These are phyloP conservation scores for Arctium lappa DNA, from an alignment of 129 eudicot species.

Conservation along the genomic window DNA sequence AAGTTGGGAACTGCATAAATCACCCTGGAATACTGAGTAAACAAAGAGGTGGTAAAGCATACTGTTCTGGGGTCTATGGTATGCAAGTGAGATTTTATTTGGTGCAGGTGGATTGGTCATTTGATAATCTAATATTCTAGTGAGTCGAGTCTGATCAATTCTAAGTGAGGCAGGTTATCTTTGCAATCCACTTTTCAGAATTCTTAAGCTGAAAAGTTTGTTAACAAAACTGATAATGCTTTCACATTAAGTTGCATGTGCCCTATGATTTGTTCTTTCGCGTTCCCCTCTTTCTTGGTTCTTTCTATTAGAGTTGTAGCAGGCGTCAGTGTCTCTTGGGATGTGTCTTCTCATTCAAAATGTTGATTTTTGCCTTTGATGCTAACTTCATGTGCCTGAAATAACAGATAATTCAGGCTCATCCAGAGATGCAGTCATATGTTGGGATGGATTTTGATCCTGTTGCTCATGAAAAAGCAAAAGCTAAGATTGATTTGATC, in stretches of 20 bases:
- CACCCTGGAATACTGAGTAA: too few species aligned
- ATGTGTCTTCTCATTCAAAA: not conserved
- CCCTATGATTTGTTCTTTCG: not conserved
- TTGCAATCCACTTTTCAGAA: too few species aligned
- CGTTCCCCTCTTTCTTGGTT: not conserved
- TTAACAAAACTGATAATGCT: not conserved
- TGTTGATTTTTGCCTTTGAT: constrained; percentile 3
- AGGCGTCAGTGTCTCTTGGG: constrained; percentile 2
- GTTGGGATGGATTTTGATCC: constrained; percentile 94
- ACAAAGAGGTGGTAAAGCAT: too few species aligned
- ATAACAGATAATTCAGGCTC: constrained; percentile 75
- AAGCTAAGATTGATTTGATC: constrained; percentile 42
- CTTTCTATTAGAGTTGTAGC: not conserved
- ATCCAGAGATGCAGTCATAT: constrained; percentile 72
- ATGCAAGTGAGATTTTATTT: too few species aligned
- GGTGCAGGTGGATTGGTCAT: too few species aligned
- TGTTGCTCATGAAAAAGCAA: constrained; percentile 79
- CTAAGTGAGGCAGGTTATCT: too few species aligned
- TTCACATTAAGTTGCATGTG: not conserved
- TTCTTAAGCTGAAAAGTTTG: not conserved
- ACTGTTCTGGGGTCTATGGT: too few species aligned
- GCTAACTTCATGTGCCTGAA: constrained; percentile 2
- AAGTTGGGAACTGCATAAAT: too few species aligned
- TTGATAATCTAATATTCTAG: too few species aligned
- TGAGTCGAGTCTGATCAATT: too few species aligned